phyloP scores from a whole-genome alignment of 2,329 filamentous ascomycete genomes.

The Penicillium sp. region DNA sequence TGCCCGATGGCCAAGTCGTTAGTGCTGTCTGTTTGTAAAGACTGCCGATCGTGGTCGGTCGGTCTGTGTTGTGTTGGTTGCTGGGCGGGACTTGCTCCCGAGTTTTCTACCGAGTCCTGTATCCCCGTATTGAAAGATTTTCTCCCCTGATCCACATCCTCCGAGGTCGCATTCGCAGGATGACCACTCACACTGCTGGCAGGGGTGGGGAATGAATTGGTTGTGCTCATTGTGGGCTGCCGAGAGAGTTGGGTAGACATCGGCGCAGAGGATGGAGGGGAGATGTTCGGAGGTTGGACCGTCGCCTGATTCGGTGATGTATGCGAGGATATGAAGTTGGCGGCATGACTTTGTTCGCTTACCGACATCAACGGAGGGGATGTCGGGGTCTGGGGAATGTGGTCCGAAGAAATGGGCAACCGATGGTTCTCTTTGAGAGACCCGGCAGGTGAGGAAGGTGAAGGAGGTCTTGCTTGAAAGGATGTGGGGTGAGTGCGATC shows the following conservation, averaged over 20 bases:
- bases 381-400: constrained; percentile 40
- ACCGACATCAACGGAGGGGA: constrained; percentile 52
- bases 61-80: constrained; percentile 30
- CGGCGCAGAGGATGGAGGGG: constrained; percentile 41
- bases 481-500: constrained; percentile 34
- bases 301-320: constrained; percentile 46
- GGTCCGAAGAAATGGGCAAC: constrained; percentile 30
- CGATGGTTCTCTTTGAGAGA: constrained; percentile 37
- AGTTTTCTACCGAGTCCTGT: constrained; percentile 22
- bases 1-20: constrained; percentile 24
- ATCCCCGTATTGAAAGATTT: constrained; percentile 29
- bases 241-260: constrained; percentile 46
- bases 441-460: constrained; percentile 44
- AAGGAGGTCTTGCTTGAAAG: constrained; percentile 41
- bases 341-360: constrained; percentile 49
- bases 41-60: constrained; percentile 37
- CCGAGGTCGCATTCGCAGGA: constrained; percentile 29
- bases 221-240: constrained; percentile 39
- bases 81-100: constrained; percentile 17
- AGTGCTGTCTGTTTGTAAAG: constrained; percentile 14
- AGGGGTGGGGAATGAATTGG: constrained; percentile 46
- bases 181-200: constrained; percentile 46
- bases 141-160: constrained; percentile 36
- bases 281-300: constrained; percentile 40
- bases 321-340: constrained; percentile 45